Evolutionary conservation across 441 rosid genomes (phyloP), one percentile per base, ranked within the genome.

Genomic region (Populus hybrid): DNA sequence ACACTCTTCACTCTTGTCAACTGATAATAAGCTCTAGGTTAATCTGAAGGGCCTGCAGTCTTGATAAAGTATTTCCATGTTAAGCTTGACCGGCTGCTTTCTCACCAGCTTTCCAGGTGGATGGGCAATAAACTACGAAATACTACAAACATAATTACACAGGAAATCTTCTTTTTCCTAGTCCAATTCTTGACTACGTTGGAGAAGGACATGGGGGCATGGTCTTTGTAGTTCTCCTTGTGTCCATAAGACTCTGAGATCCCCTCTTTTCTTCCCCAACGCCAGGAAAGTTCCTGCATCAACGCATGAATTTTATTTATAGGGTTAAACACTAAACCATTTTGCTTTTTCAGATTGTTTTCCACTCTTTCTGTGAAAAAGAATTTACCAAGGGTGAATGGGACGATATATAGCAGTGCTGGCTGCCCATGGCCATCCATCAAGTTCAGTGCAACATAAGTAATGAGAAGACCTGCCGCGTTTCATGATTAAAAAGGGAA

Each of bases 391-490:
- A 92, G 89, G 2, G 92, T 91, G 85, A 91, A 92, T 2, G 97
- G 95, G 70, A 91, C 97, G 10, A 91, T 91, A 84, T 92, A 92
- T 71, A 92, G 95, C 81, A 91, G 79, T 10, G 97, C 97, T 6
- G 97, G 97, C 72, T 91, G 97, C 69, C 95, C 97, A 42, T 89
- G 97, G 21, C 95, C 95, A 54, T 91, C 95, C 95, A 91, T 90
- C 90, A 92, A 84, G 87, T 90, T 92, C 80, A 92, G 76, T 32
- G 95, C 97, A 68, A 92, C 86, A 38, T 92, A 92, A 24, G 97
- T 92, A 32, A 91, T 73, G 23, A 92, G 90, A 83, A 92, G 94
- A 78, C 97, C 95, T 92, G 85, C 68, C 80, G 21, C n/a, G 70
- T 73, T 73, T 73, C 28, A 70, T 1, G 63, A 32, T 32, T 24